Conservation (phyloP, 140 eudicot species). For the Stevia rebaudiana region DNA sequence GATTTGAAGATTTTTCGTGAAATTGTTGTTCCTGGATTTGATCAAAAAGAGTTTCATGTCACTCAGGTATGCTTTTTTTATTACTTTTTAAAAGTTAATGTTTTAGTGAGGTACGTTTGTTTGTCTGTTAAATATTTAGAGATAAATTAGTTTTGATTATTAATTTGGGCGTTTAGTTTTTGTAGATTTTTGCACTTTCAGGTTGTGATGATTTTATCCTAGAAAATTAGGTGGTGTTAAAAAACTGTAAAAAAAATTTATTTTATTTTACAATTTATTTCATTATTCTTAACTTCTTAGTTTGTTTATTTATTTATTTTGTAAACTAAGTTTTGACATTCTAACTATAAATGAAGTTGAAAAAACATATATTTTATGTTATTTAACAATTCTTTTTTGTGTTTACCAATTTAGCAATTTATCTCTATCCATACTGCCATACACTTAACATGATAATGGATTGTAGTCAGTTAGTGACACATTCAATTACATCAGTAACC, state of each 20-base stretch:
- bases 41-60: conserved; percentile 61
- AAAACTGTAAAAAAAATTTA: too few species aligned
- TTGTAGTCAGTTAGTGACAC: too few species aligned
- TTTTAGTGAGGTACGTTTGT: too few species aligned
- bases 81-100: too few species aligned
- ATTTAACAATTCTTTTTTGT: not conserved
- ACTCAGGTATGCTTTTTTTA: too few species aligned
- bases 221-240: too few species aligned
- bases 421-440: not conserved
- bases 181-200: too few species aligned
- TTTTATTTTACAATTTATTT: not conserved
- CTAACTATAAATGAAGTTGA: not conserved
- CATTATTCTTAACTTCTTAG: not conserved
- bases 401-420: not conserved
- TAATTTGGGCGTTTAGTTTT: not conserved
- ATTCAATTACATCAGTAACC: not conserved
- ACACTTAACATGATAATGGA: not conserved
- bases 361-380: not conserved
- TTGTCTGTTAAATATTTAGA: too few species aligned
- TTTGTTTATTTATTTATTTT: not conserved
- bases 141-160: too few species aligned
- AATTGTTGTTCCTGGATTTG: conserved; percentile 69
- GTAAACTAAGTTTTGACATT: not conserved
- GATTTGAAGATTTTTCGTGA: conserved; percentile 66
- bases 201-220: too few species aligned